Evolutionary conservation across 2,329 filamentous ascomycete species (phyloP).

Genomic region (Atkinsonella hypoxylon): DNA sequence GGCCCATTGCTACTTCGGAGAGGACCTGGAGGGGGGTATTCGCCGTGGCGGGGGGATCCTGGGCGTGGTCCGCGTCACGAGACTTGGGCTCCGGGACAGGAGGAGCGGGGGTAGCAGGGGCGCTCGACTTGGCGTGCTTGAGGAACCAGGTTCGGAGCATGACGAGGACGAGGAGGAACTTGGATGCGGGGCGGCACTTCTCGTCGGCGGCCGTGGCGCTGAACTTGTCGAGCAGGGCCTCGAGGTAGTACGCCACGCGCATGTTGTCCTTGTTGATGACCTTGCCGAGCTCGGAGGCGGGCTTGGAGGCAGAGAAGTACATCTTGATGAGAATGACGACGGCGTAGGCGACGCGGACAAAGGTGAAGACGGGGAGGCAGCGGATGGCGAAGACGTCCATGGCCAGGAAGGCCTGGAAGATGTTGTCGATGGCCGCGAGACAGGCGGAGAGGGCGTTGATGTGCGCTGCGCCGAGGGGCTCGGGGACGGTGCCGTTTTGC

Average conservation of each 20-base stretch:
- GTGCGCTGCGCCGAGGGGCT: conserved; percentile 37
- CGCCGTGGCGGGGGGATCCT: conserved; percentile 17
- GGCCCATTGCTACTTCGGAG: conserved; percentile 42
- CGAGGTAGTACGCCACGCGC: conserved; percentile 53
- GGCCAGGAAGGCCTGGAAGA: conserved; percentile 51
- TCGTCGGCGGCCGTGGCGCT: conserved; percentile 49
- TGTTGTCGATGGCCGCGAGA: conserved; percentile 51
- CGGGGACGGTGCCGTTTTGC: no score
- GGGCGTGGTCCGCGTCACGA: conserved; percentile 1
- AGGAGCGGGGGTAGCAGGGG: background rate
- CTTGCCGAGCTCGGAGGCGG: conserved; percentile 54
- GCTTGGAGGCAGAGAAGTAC: conserved; percentile 53
- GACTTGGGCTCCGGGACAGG: background rate
- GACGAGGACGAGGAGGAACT: conserved; percentile 58
- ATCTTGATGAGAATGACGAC: conserved; percentile 64
- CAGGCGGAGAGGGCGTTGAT: conserved; percentile 57
- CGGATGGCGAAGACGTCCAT: conserved; percentile 49
- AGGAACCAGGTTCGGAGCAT: conserved; percentile 62
- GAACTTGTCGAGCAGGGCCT: conserved; percentile 58
- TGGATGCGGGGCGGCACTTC: conserved; percentile 52
- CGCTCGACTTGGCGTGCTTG: conserved; percentile 28
- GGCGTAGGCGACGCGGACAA: conserved; percentile 60
- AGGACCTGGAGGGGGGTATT: conserved; percentile 45
- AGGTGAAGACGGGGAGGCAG: conserved; percentile 56
- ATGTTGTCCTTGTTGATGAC: conserved; percentile 58